Evolutionary conservation across 129 eudicot species (phyloP), one percentile per base, ranked within the genome.

Genomic region (Helianthus tuberosus): DNA sequence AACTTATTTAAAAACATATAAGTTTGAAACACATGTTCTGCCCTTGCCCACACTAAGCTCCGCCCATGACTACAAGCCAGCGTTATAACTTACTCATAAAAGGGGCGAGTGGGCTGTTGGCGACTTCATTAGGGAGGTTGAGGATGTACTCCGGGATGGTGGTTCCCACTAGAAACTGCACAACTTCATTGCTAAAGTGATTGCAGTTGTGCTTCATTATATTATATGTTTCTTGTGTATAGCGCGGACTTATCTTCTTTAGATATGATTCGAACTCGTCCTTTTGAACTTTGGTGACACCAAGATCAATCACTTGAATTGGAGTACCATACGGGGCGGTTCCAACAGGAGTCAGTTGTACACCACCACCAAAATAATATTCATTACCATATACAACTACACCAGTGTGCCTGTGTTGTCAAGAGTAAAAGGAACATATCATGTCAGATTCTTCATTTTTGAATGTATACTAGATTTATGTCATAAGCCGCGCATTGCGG

Each of bases 331-430:
- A 92, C 7, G 91, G 96, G 23, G 96, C 87, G 11, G 76, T 72
- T 55, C 96, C 96, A 50, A 77, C 87, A 0, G 84, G 87, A 65
- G 78, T 51, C 58, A 79, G 79, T 75, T 87, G 91, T 73, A 92
- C 85, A 71, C 98, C 98, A 59, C 94, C 96, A 39, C 98, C 89
- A 63, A 89, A 92, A 78, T 83, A 92, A 78, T 92, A 92, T 70
- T 92, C 98, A 27, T 72, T 80, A 35, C 88, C 94, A 69, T 89
- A 92, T 17, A 82, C 96, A 48, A 84, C 98, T 68, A 92, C 61
- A 80, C 98, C 97, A 5, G 94, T 90, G 80, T 86, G 96, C 96
- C 96, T 82, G 77, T 77, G 71, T 64, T 61, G 23, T 69, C 50
- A 52, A 32, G 20, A 82, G 49, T 47, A 35, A 7, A 59, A 52